phyloP scores from a whole-genome alignment of 148 eudicot species.

The Dysphania ambrosioides region DNA sequence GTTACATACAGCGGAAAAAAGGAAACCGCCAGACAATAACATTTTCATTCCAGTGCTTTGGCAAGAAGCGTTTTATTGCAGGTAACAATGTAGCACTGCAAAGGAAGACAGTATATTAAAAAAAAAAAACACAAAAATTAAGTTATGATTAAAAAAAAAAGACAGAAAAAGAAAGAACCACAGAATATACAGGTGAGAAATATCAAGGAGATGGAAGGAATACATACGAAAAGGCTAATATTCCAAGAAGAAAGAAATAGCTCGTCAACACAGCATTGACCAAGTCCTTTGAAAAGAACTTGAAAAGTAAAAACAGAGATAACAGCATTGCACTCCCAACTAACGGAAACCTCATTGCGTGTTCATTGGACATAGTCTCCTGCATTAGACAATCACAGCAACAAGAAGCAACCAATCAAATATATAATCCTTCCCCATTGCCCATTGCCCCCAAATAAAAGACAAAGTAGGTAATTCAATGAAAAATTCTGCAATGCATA shows the following conservation, averaged over 20 bases:
- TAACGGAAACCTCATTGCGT: slow-evolving; percentile 96
- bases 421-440: no score
- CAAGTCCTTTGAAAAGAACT: slow-evolving; percentile 90
- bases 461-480: no score
- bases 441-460: background rate
- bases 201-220: slow-evolving; percentile 8
- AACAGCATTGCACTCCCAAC: slow-evolving; percentile 96
- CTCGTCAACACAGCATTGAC: slow-evolving; percentile 89
- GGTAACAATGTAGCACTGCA: slow-evolving; percentile 88
- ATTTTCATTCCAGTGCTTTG: slow-evolving; percentile 78
- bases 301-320: slow-evolving; percentile 88
- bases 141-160: no score
- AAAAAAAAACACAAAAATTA: background rate
- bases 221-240: slow-evolving; percentile 88
- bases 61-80: slow-evolving; percentile 72
- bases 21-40: slow-evolving; percentile 79
- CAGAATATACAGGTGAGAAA: no score
- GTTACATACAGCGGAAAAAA: slow-evolving; percentile 58
- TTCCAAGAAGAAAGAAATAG: slow-evolving; percentile 92
- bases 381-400: slow-evolving; percentile 31
- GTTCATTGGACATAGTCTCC: slow-evolving; percentile 99
- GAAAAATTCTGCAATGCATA: slow-evolving; percentile 46
- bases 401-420: no score
- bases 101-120: slow-evolving; percentile 7
- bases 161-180: no score